Base-by-base conservation (phyloP, 768 basidiomycete genomes). In the Lactarius deliciosus region DNA sequence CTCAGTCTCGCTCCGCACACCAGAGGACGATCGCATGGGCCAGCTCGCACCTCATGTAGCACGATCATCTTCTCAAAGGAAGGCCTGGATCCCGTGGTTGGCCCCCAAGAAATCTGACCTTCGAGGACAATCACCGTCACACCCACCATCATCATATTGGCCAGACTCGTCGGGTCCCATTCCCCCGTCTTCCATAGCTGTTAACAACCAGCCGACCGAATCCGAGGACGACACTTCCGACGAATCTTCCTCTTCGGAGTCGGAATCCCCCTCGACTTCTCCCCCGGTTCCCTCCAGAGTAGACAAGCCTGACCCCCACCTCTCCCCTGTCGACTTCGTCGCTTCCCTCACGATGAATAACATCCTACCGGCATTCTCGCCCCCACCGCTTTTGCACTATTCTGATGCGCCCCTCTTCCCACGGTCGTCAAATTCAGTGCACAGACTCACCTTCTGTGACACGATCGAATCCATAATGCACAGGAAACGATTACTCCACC, bases 81-180 rank as follows among this genome's bases (percentile, higher is more conserved):
- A 80, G 71, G 79, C 79, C 34, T 89, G 86, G 86, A 80, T 81
- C 63, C 75, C 81, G 2, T 89, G 86, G 86, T 74, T 88, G 63
- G 79, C 79, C 56, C 75, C 76, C 67, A 82, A 69, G 63, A 69
- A 69, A 40, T 32, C 55, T 16, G 64, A 61, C 25, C 47, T 25
- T 28, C 68, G 50, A 7, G 13, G 10, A 22, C 64, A 38, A 25
- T 20, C 65, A 20, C 55, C 32, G 32, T 54, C 32, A 3, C 60
- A 47, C 3, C 65, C 59, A n/a, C 41, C 47, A 2, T 41, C 57
- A 5, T 63, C 57, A 2, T 63, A 25, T 47, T 59, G 61, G 64
- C 64, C 41, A 18, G 61, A 62, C 41, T 43, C 70, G 7, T 16
- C 50, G 43, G 50, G 60, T 15, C 13, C 43, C 16, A 45, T 47